phyloP scores from a whole-genome alignment of 768 basidiomycete species.

The Cystoderma amianthinum region DNA sequence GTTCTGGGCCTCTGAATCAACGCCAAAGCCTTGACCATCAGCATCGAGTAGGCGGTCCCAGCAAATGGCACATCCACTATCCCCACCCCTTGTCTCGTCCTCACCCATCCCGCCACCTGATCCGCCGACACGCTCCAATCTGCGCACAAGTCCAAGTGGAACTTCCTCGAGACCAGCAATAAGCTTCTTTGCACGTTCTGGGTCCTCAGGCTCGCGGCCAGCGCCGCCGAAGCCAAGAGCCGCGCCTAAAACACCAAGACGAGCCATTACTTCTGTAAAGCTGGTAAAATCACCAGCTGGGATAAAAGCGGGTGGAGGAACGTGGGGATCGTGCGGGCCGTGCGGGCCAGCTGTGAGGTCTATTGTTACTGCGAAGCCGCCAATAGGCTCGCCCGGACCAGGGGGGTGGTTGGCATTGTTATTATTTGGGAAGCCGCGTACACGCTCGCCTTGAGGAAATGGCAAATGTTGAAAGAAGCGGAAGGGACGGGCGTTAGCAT shows the following conservation, averaged over 20 bases:
- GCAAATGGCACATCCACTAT: conserved; percentile 63
- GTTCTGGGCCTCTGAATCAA: conserved; percentile 13
- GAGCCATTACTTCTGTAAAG: conserved; percentile 6
- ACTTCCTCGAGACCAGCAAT: conserved; percentile 62
- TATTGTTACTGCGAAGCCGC: conserved; percentile 11
- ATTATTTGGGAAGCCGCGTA: too few species aligned
- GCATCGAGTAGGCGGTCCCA: conserved; percentile 61
- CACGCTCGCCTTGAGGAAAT: background rate
- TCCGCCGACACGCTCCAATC: conserved; percentile 48
- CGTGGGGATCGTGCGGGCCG: background rate
- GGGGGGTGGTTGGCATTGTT: background rate
- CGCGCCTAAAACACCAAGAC: conserved; percentile 12
- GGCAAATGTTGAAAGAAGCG: background rate
- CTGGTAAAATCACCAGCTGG: background rate
- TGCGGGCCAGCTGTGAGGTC: conserved; percentile 4
- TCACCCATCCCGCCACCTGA: conserved; percentile 22
- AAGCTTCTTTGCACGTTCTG: conserved; percentile 58
- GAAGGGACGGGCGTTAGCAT: background rate
- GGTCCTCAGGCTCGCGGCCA: conserved; percentile 44
- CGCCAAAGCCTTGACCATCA: conserved; percentile 24
- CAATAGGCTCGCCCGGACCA: conserved; percentile 3
- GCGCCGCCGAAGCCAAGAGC: conserved; percentile 13
- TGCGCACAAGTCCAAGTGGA: conserved; percentile 55
- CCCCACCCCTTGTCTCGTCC: conserved; percentile 21
- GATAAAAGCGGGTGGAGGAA: background rate